Evolutionary conservation across 1,284 basidiomycete species (phyloP), one percentile per base, ranked within the genome.

Genomic region (Kwoniella shivajii): DNA sequence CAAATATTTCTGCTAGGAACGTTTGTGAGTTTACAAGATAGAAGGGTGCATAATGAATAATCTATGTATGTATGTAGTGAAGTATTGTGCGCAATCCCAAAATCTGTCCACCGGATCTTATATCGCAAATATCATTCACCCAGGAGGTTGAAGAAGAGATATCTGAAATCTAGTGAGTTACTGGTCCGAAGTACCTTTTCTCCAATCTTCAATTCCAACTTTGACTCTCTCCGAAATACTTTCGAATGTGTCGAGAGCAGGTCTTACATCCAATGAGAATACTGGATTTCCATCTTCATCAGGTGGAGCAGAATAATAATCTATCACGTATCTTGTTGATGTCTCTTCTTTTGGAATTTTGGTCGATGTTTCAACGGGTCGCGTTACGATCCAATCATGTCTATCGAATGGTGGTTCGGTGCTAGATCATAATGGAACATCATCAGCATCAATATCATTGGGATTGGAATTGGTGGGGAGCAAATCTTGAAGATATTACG

Each of bases 331-430:
- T 72, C 92, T 89, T 47, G 92, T 87, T 75, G 68, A 66, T 16
- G 59, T 62, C 46, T 56, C 66, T 60, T 59, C 58, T 89, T 86
- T 71, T 87, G 54, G 44, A 1, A 47, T 41, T 11, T 36, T 38
- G 22, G 48, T 38, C 13, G 46, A 22, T 3, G 50, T 41, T 22
- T 30, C 50, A 26, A 86, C 20, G 56, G 73, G 57, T 48, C 94
- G 86, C 34, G 88, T 87, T 56, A 99, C 84, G 50, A 96, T 80
- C 96, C 96, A 99, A 80, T 99, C 95, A 75, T 99, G 96, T n/a
- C 95, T 86, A 75, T 99, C 95, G 71, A 99, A 99, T 1, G 96
- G 95, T 5, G 92, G 89, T 69, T 93, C 88, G 33, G 86, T 82
- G 77, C 91, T 96, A 69, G 24, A 13, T 13, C 6, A 30, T 3